A percentile compares a stretch with the other conserved stretches of the same genome.
Evolutionary conservation across 2,329 filamentous ascomycete genomes (phyloP).

Genomic region (Pyrenophora graminea): DNA sequence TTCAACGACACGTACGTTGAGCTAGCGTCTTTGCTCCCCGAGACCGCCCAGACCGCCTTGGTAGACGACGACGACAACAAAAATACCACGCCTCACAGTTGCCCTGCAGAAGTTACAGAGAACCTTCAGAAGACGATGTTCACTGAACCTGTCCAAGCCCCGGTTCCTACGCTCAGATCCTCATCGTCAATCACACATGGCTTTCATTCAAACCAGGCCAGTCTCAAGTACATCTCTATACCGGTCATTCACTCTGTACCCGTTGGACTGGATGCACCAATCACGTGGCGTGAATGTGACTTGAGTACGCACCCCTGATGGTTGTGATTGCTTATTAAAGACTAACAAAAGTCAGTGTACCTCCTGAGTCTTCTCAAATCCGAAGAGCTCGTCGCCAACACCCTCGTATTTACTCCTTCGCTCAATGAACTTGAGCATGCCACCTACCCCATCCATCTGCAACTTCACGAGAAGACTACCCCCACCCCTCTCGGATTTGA

Average conservation of each 20-base stretch:
- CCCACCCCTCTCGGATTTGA: not conserved
- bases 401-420: constrained; percentile 20
- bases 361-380: constrained; percentile 23
- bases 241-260: not conserved
- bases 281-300: constrained; percentile 23
- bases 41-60: not conserved
- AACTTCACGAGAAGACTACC: constrained; percentile 11
- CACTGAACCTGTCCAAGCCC: not conserved
- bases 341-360: constrained; percentile 20
- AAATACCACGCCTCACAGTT: not conserved
- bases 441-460: constrained; percentile 14
- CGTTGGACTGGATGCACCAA: not conserved
- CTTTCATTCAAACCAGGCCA: not conserved
- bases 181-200: constrained; percentile 1
- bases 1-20: constrained; percentile 12
- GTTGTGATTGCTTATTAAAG: not conserved
- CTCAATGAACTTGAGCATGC: constrained; percentile 13
- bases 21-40: not conserved
- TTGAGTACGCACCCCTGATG: constrained; percentile 14
- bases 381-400: constrained; percentile 4
- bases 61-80: not conserved
- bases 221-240: constrained; percentile 1
- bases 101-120: not conserved
- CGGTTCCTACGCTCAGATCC: constrained; percentile 15
- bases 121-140: not conserved